Base-by-base conservation (phyloP, 23 red algal species). In the Gracilaria gracilis region DNA sequence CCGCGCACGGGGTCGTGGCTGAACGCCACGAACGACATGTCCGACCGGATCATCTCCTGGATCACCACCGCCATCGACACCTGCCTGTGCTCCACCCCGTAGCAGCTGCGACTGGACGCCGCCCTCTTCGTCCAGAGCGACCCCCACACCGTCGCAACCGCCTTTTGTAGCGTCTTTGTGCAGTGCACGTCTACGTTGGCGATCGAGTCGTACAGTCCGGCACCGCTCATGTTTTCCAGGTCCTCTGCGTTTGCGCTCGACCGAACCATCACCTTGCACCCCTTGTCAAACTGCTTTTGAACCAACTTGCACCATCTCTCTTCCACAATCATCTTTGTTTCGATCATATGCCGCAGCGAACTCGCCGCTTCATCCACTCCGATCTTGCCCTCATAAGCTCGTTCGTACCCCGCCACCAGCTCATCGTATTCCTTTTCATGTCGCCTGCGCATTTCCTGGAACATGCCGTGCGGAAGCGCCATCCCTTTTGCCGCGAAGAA, bases 191-290 rank as follows among this genome's bases (percentile, higher is more conserved):
- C 34, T 19, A 96, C 94, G 58, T 90, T 90, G 12, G 86, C 86
- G 9, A 96, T 85, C 51, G 94, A 91, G 57, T 96, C 94, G 55
- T 96, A 96, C 87, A 96, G 48, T 9, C 94, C 94, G 0, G 94
- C 94, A 2, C 94, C 94, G 58, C 83, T 89, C 94, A 96, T 96
- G 23, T 73, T 50, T 70, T 90, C 94, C 57, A 96, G 87, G 34
- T 96, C 94, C 82, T 96, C 94, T 51, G 86, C 88, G 57, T 96
- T 96, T 20, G 94, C 94, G 57, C 86, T 91, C 23, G 94, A 96
- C 0, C 94, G 75, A 38, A 96, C 94, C 94, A 96, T 96, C 48
- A 96, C 81, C 36, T 25, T 36, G 14, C 75, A 42, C 11, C 81
- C 67, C 23, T 25, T 48, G 16, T 27, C 39, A 29, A 95, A 82